Evolutionary conservation across 108 stramenopile species (phyloP).

Genomic region (Fragilaria radians): DNA sequence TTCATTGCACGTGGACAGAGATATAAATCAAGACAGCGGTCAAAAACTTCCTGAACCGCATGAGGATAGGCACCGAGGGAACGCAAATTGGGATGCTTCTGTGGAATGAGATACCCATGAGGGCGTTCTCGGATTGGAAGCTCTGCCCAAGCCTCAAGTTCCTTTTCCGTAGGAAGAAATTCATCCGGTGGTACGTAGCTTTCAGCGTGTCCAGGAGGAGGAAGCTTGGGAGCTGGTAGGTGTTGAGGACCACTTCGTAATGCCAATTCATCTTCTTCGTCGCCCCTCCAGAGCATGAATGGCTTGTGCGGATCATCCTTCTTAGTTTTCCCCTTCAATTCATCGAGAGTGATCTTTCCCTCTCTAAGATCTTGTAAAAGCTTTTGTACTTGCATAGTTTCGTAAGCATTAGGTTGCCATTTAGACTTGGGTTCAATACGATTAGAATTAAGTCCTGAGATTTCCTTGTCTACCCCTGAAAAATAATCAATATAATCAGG

Average conservation of each 20-base stretch:
- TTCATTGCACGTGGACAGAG: slow-evolving; percentile 94
- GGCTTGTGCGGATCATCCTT: slow-evolving; percentile 50
- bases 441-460: slow-evolving; percentile 68
- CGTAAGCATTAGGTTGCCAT: slow-evolving; percentile 87
- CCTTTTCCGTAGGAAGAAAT: slow-evolving; percentile 92
- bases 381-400: slow-evolving; percentile 77
- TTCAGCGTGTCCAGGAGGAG: slow-evolving; percentile 94
- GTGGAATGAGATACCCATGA: slow-evolving; percentile 83
- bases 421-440: slow-evolving; percentile 70
- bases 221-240: slow-evolving; percentile 95
- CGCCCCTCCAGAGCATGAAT: slow-evolving; percentile 91
- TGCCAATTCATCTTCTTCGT: slow-evolving; percentile 85
- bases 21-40: slow-evolving; percentile 98
- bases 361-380: slow-evolving; percentile 84
- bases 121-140: slow-evolving; percentile 88
- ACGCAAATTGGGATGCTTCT: slow-evolving; percentile 83
- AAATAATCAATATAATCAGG: slow-evolving; percentile 93
- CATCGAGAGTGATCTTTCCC: slow-evolving; percentile 86
- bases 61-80: slow-evolving; percentile 92
- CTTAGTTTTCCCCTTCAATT: slow-evolving; percentile 55
- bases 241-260: slow-evolving; percentile 89
- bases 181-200: slow-evolving; percentile 97
- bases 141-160: slow-evolving; percentile 87
- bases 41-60: slow-evolving; percentile 92
- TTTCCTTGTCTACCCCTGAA: slow-evolving; percentile 76